Evolutionary conservation across 2,329 filamentous ascomycete genomes (phyloP), one percentile per base, ranked within the genome.

Genomic region (Pestalotiopsis sp.): DNA sequence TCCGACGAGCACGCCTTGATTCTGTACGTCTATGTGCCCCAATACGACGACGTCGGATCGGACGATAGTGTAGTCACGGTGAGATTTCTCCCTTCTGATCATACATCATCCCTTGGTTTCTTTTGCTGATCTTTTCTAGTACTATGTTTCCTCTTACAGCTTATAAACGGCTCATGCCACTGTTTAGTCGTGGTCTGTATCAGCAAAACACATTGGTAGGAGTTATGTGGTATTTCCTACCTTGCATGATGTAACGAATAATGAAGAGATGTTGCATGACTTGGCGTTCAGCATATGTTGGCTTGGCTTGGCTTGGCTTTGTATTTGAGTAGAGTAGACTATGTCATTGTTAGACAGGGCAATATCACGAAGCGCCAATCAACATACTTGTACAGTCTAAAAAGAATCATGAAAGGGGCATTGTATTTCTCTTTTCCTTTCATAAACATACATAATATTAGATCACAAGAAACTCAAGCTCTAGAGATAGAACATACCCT

Each of bases 1-100:
- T 90, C 90, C 52, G 86, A 96, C 75, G 92, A 93, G 66, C 91
- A 94, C 78, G 93, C 93, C 2, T 79, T 97, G 71, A 93, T 96
- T 56, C 83, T 96, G 31, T 96, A 96, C 76, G 93, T 96, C 2
- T 96, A 94, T 74, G 85, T 96, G 40, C 87, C 91, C 14, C 88
- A 90, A 73, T 90, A 91, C 66, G 92, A 94, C 68, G 90, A 91
- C 75, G 86, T 85, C 2, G 79, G 80, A 2, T 87, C 86, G 1
- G 91, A 93, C 27, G 91, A 93, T 74, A 92, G 91, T 2, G 92
- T 95, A 38, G 84, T 96, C 68, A 95, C 93, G 60, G 92, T 93
- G 81, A 79, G 88, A 80, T 69, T 31, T 13, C 13, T n/a, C 38
- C 52, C 41, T 27, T 52, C 17, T 49, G 25, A 40, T 65, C 25